Percentiles rank a stretch among this genome's conserved stretches.
Conservation (phyloP, 345 rosid genomes). For the rapeseed (Brassica napus) region Da-Ae NC_063442.1:2129001-2129500, state of each 20-base stretch:
- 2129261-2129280: too few species aligned
- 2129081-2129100: conserved; percentile 56
- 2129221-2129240: conserved; percentile 87
- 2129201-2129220: conserved; percentile 80
- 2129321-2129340: neutral
- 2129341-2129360: neutral
- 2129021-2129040: conserved; percentile 67
- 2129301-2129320: neutral
- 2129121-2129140: neutral
- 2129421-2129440: neutral
- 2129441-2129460: neutral
- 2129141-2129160: conserved; percentile 22
- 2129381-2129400: neutral
- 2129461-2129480: neutral
- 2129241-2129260: conserved; percentile 57
- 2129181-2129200: conserved; percentile 89
- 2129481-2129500: neutral
- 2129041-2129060: conserved; percentile 75
- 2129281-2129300: neutral
- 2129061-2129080: conserved; percentile 60
- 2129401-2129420: neutral
- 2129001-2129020: conserved; percentile 1
- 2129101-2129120: conserved; percentile 1
- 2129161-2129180: conserved; percentile 64
- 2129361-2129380: neutral